Conservation (phyloP, 495 filamentous ascomycete genomes). For the Podospora tetraspora region DNA sequence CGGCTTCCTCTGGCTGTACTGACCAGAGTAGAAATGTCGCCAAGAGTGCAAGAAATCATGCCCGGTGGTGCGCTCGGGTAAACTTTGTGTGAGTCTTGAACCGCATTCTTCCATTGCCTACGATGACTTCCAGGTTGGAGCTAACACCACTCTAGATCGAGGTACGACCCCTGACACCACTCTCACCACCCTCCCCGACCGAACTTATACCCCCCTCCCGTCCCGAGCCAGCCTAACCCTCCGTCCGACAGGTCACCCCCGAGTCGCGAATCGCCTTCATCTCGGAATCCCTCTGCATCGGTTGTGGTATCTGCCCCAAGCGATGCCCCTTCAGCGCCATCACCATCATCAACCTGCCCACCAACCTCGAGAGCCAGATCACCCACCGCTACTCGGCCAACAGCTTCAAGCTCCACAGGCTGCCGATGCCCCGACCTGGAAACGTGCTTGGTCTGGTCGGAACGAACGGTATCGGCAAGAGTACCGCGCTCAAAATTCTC, state of each 20-base stretch:
- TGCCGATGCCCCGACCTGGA: conserved; percentile 91
- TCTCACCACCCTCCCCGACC: not conserved
- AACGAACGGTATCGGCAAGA: conserved; percentile 99
- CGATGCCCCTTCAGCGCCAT: conserved; percentile 99
- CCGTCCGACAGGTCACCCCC: conserved; percentile 72
- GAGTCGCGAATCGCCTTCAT: conserved; percentile 97
- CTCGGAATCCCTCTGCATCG: conserved; percentile 69
- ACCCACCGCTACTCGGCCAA: conserved; percentile 98
- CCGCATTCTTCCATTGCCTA: not conserved
- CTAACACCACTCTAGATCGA: conserved; percentile 20
- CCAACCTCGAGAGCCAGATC: conserved; percentile 94
- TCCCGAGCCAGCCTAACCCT: conserved; percentile 5
- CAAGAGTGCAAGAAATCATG: conserved; percentile 99
- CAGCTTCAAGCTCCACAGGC: conserved; percentile 97
- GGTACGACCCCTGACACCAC: conserved; percentile 9
- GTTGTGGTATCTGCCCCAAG: conserved; percentile 98
- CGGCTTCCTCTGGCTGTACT: conserved; percentile 2
- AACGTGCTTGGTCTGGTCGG: conserved; percentile 96
- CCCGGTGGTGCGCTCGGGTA: conserved; percentile 92
- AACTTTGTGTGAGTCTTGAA: conserved; percentile 63
- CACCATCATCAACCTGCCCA: conserved; percentile 98
- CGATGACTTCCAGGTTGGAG: not conserved
- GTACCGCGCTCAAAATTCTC: conserved; percentile 94
- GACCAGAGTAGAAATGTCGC: conserved; percentile 42
- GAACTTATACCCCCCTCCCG: too few species aligned